These are phyloP conservation scores for Conticribra guillardii DNA, from an alignment of 108 stramenopile species.

Conservation along the genomic window DNA sequence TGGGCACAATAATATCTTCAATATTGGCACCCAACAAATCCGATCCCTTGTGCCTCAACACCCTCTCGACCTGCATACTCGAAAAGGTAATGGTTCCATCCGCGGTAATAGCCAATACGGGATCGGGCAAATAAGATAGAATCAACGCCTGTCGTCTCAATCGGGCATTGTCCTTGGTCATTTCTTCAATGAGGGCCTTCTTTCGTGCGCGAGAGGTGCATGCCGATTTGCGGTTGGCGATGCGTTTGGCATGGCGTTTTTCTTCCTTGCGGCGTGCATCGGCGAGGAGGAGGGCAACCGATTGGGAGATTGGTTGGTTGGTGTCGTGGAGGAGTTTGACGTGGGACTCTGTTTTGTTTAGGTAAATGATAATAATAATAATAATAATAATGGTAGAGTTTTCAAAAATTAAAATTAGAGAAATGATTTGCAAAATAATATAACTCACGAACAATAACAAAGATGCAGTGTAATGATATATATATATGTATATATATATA, in stretches of 20 bases:
- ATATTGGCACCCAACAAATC: conserved; percentile 71
- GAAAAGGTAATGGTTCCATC: conserved; percentile 85
- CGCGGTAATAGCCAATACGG: conserved; percentile 66
- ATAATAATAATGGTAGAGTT: not conserved
- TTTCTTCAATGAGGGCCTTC: conserved; percentile 89
- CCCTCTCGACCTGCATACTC: conserved; percentile 77
- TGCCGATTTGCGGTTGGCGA: conserved; percentile 91
- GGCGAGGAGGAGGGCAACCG: conserved; percentile 65
- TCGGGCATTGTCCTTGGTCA: conserved; percentile 77
- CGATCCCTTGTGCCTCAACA: conserved; percentile 60
- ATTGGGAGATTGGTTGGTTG: conserved; percentile 72
- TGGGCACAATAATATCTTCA: conserved; percentile 61
- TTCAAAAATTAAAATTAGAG: not conserved
- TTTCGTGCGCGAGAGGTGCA: conserved; percentile 89
- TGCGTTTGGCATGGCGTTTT: conserved; percentile 80
- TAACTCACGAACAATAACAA: no score
- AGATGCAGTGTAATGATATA: no score
- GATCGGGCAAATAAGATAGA: conserved; percentile 77
- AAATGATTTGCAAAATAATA: not conserved
- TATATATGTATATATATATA: not conserved
- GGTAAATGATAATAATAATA: not conserved
- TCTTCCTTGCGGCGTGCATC: conserved; percentile 77
- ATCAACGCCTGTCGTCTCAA: conserved; percentile 78
- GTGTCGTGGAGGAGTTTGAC: conserved; percentile 58
- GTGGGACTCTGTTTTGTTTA: conserved; percentile 56